Evolutionary conservation across 2,329 filamentous ascomycete genomes (phyloP).

Genomic region (Botrytis sinoallii): DNA sequence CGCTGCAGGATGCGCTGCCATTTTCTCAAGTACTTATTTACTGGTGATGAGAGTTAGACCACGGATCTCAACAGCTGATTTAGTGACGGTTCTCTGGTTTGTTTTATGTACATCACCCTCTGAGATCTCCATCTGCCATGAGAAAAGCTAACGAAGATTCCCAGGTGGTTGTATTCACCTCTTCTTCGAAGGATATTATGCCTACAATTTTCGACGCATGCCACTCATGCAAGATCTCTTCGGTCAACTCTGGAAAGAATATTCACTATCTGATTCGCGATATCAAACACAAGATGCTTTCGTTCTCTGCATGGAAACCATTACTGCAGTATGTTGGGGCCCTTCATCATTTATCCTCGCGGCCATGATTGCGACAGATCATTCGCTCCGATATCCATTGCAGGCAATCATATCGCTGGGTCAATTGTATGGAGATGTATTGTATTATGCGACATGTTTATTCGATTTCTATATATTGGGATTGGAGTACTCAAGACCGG

Average conservation of each 20-base stretch:
- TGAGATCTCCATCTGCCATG: not conserved
- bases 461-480: not conserved
- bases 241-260: constrained; percentile 58
- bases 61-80: not conserved
- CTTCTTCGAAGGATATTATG: constrained; percentile 45
- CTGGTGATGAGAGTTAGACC: not conserved
- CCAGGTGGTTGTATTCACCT: constrained; percentile 36
- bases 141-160: not conserved
- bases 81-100: not conserved
- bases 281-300: constrained; percentile 52
- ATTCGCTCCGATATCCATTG: not conserved
- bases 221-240: constrained; percentile 44
- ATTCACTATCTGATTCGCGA: constrained; percentile 54
- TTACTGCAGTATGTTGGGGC: constrained; percentile 43
- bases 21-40: not conserved
- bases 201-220: constrained; percentile 44
- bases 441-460: not conserved
- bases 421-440: not conserved
- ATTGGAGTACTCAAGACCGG: not conserved
- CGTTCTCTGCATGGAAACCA: constrained; percentile 52
- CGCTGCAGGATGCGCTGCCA: not conserved
- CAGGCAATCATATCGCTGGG: not conserved
- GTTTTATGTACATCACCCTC: not conserved
- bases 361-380: not conserved
- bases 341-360: not conserved